A percentile compares a stretch with the other conserved stretches of the same genome.
Evolutionary conservation across 2,329 filamentous ascomycete species (phyloP).

Genomic region (Pseudophaeomoniella oleicola): DNA sequence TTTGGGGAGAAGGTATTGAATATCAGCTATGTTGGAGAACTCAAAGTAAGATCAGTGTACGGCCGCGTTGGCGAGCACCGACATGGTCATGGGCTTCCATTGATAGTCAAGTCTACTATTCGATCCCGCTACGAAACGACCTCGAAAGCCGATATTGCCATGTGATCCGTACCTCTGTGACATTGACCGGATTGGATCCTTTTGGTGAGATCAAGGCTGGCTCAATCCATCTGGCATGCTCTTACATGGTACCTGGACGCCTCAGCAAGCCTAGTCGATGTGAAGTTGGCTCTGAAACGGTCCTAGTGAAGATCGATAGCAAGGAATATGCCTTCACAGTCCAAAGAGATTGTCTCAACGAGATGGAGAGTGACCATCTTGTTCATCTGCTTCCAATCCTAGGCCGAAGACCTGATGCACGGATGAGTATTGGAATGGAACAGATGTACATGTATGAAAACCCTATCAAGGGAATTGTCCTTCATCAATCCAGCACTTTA

Average conservation of each 20-base stretch:
- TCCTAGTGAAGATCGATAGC: background rate
- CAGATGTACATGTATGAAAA: too few species aligned
- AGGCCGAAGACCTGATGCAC: too few species aligned
- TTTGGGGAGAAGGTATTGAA: slow-evolving; percentile 1
- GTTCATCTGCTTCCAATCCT: background rate
- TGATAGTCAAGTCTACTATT: too few species aligned
- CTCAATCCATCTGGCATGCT: background rate
- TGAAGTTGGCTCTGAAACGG: background rate
- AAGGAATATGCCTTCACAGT: background rate
- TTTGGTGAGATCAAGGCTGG: background rate
- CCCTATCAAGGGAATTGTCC: too few species aligned
- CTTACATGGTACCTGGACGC: background rate
- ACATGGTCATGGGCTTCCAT: too few species aligned
- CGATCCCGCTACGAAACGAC: too few species aligned
- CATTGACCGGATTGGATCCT: background rate
- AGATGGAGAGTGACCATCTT: background rate
- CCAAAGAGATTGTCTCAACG: background rate
- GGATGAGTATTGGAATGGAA: too few species aligned
- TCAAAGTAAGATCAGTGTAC: background rate
- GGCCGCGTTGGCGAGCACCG: background rate
- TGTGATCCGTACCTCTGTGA: background rate
- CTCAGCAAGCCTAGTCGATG: background rate
- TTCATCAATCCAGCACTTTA: too few species aligned
- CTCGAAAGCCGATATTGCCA: background rate
- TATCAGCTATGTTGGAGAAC: background rate